These are phyloP conservation scores for Arabidopsis hybrid DNA, from an alignment of 441 rosid species.

Conservation along the genomic window DNA sequence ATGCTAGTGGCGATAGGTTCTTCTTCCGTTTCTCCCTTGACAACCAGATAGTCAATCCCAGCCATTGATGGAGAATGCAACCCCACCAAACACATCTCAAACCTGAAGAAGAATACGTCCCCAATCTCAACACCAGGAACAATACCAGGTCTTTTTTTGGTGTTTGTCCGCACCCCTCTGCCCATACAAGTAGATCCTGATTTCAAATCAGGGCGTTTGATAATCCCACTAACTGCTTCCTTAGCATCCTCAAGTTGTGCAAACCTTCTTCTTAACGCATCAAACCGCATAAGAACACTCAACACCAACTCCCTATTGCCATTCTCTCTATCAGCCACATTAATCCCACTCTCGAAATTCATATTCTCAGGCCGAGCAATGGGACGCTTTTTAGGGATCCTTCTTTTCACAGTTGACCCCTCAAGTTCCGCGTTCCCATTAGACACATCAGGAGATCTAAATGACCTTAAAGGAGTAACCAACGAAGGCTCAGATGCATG, in stretches of 20 bases:
- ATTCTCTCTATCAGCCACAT: constrained; percentile 51
- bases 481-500: constrained; percentile 26
- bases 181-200: constrained; percentile 64
- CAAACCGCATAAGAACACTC: constrained; percentile 59
- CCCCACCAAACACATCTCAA: constrained; percentile 61
- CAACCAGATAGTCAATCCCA: constrained; percentile 57
- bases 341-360: constrained; percentile 48
- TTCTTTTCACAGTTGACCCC: constrained; percentile 32
- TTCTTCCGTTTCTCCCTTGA: constrained; percentile 46
- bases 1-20: constrained; percentile 57
- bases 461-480: constrained; percentile 49
- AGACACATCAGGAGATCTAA: constrained; percentile 44
- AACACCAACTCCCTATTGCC: constrained; percentile 60
- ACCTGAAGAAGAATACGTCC: constrained; percentile 58
- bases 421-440: constrained; percentile 48
- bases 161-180: constrained; percentile 72
- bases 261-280: constrained; percentile 65
- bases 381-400: constrained; percentile 29
- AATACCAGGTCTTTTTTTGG: constrained; percentile 59
- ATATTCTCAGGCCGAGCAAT: constrained; percentile 13
- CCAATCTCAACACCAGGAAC: constrained; percentile 61
- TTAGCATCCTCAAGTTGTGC: constrained; percentile 65
- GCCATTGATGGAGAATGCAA: constrained; percentile 63
- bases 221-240: constrained; percentile 48
- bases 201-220: constrained; percentile 69